Percentiles rank a stretch among this genome's conserved stretches.
These are phyloP conservation scores for Tetraselmis chui DNA, from an alignment of 139 green algal genomes.

Conservation along the genomic window DNA sequence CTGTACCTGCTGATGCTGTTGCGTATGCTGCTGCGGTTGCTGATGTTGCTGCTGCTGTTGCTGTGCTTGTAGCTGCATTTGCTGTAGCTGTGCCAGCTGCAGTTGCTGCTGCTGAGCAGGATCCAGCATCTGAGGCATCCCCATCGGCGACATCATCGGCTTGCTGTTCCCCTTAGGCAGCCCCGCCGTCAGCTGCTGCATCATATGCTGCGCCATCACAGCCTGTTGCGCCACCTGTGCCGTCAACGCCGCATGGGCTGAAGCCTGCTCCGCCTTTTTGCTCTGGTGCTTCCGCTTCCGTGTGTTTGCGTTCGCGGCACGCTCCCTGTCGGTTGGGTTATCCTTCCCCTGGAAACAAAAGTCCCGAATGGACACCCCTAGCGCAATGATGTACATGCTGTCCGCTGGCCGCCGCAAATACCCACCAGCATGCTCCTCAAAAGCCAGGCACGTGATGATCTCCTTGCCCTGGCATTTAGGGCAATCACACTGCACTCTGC, in stretches of 20 bases:
- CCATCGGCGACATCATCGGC: not conserved
- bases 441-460: not conserved
- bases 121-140: not conserved
- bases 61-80: too few species aligned
- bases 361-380: not conserved
- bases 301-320: not conserved
- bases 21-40: not conserved
- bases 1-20: not conserved
- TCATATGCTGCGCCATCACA: not conserved
- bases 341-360: not conserved
- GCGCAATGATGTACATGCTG: not conserved
- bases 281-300: not conserved
- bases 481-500: not conserved
- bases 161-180: not conserved
- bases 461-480: not conserved
- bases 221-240: not conserved
- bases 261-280: not conserved
- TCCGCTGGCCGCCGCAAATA: not conserved
- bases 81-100: not conserved
- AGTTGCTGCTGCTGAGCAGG: not conserved
- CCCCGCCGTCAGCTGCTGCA: not conserved
- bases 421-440: not conserved
- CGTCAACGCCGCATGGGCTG: too few species aligned
- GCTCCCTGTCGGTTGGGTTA: not conserved
- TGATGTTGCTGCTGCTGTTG: too few species aligned